Evolutionary conservation across 192 early-diverging fungal genomes (phyloP).

Genomic region (Haplosporangium gracile): DNA sequence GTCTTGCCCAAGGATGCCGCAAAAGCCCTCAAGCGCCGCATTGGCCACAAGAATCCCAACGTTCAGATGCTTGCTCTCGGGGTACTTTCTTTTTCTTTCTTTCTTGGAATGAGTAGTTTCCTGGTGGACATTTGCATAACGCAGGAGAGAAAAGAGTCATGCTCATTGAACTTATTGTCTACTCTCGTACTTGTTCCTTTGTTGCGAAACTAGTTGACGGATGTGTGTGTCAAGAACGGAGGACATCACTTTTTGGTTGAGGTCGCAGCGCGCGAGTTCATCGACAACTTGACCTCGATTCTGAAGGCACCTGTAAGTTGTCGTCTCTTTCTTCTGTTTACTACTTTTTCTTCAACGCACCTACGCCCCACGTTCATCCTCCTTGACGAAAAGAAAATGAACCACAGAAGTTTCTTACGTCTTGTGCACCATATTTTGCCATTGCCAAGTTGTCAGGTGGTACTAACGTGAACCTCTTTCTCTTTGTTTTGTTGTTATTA

Average conservation of each 20-base stretch:
- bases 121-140: too few species aligned
- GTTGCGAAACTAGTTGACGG: conserved; percentile 70
- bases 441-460: neutral
- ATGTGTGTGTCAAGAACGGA: conserved; percentile 96
- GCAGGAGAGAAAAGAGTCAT: neutral
- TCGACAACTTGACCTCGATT: conserved; percentile 84
- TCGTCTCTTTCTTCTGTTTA: neutral
- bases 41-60: conserved; percentile 93
- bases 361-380: neutral
- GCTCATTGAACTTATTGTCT: neutral
- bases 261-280: conserved; percentile 90
- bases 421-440: neutral
- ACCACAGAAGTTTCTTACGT: neutral
- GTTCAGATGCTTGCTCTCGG: conserved; percentile 92
- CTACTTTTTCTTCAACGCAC: neutral
- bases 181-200: neutral
- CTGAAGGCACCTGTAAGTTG: conserved; percentile 66
- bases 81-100: conserved; percentile 55
- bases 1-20: conserved; percentile 81
- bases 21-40: conserved; percentile 80
- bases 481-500: neutral
- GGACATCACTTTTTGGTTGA: conserved; percentile 90
- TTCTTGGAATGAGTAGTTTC: neutral
- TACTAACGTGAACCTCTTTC: neutral
- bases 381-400: neutral